Evolutionary conservation across 805 yeast genomes (phyloP).

Genomic region (Cephaloascus fragrans): DNA sequence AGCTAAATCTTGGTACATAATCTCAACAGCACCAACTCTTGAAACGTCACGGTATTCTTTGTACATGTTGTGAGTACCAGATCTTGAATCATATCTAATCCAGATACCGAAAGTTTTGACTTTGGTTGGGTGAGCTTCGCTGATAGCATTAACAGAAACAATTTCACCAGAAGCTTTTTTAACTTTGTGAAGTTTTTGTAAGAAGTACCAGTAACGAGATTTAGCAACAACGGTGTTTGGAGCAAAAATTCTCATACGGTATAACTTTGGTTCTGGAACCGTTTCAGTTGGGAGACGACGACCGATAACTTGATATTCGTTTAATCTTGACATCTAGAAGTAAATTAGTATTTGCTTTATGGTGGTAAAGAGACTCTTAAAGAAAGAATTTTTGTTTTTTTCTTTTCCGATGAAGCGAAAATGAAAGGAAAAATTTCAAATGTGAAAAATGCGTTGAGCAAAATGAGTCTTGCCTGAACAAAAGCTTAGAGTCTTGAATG

Average conservation of each 20-base stretch:
- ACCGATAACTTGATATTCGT: constrained; percentile 99
- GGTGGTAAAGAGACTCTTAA: no score
- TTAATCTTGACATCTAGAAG: constrained; percentile 79
- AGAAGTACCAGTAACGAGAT: constrained; percentile 99
- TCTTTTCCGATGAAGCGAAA: no score
- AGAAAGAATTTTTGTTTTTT: no score
- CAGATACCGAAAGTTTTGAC: constrained; percentile 99
- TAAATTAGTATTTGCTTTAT: no score
- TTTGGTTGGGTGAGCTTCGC: constrained; percentile 96
- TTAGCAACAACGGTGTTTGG: constrained; percentile 98
- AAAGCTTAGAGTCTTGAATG: no score
- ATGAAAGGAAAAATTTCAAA: no score
- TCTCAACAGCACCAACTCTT: constrained; percentile 98
- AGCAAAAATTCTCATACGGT: constrained; percentile 99
- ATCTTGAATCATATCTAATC: constrained; percentile 99
- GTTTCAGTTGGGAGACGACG: constrained; percentile 99
- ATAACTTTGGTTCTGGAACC: constrained; percentile 99
- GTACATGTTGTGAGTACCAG: constrained; percentile 99
- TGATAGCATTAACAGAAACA: constrained; percentile 83
- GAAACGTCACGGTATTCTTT: constrained; percentile 99
- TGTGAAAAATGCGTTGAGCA: no score
- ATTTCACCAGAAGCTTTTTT: constrained; percentile 99
- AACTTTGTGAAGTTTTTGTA: constrained; percentile 98
- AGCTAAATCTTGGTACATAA: constrained; percentile 99
- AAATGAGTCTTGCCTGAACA: no score